Conservation (phyloP, 768 basidiomycete species). For the Rhodosporidiobolus sp. region DNA sequence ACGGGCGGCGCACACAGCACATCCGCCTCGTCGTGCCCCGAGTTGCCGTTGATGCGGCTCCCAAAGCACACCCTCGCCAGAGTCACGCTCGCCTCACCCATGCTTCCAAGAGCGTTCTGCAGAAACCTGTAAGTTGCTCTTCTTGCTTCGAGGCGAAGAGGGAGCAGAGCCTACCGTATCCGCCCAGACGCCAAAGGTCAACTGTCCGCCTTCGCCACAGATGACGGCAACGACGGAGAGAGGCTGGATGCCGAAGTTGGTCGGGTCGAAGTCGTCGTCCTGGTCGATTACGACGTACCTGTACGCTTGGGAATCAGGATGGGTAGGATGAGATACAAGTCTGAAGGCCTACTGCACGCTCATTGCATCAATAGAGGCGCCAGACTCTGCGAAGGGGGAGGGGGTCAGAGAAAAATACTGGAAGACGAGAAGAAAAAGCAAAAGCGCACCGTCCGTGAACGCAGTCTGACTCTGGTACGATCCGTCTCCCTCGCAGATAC, state of each 20-base stretch:
- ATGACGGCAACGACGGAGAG: conserved; percentile 18
- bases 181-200: conserved; percentile 13
- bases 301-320: neutral
- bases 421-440: neutral
- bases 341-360: neutral
- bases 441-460: conserved; percentile 6
- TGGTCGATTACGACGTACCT: conserved; percentile 23
- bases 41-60: neutral
- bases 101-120: conserved; percentile 4
- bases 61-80: conserved; percentile 7
- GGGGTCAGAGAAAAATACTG: neutral
- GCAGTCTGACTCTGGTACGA: neutral
- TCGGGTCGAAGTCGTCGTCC: conserved; percentile 5
- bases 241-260: neutral
- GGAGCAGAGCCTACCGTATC: conserved; percentile 3
- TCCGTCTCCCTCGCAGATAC: neutral
- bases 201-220: conserved; percentile 6
- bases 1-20: neutral
- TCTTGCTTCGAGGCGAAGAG: neutral
- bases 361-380: conserved; percentile 7
- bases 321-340: no score
- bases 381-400: neutral
- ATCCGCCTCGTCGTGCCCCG: conserved; percentile 2
- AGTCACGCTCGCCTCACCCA: conserved; percentile 9
- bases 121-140: no score